phyloP scores from a whole-genome alignment of 495 filamentous ascomycete genomes.

The Paragyromitra xinjiangensis region DNA sequence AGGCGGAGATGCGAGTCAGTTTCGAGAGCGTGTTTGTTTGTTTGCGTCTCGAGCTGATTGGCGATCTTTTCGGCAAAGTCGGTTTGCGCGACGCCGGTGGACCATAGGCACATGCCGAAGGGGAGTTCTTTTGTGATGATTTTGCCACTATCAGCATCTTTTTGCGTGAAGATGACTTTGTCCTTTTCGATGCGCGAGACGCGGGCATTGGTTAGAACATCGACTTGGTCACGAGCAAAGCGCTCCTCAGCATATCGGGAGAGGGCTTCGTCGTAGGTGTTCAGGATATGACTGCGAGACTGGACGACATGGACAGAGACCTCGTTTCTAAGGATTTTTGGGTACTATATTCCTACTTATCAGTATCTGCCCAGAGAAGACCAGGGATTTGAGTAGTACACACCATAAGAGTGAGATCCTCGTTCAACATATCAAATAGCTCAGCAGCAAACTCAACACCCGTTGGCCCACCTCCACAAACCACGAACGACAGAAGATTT shows the following conservation, averaged over 20 bases:
- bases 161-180: slow-evolving; percentile 86
- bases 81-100: slow-evolving; percentile 91
- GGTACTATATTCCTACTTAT: slow-evolving; percentile 67
- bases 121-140: slow-evolving; percentile 88
- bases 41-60: slow-evolving; percentile 74
- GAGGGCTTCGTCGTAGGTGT: slow-evolving; percentile 96
- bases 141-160: slow-evolving; percentile 71
- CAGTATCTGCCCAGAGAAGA: neutral
- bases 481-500: slow-evolving; percentile 89
- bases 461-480: slow-evolving; percentile 94
- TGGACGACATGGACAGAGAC: slow-evolving; percentile 98
- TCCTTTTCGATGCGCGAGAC: slow-evolving; percentile 88
- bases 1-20: slow-evolving; percentile 94
- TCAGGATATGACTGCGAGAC: slow-evolving; percentile 90
- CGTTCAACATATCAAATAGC: slow-evolving; percentile 93
- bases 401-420: slow-evolving; percentile 74
- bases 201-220: slow-evolving; percentile 87
- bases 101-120: slow-evolving; percentile 97
- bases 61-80: slow-evolving; percentile 79
- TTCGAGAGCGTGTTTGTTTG: slow-evolving; percentile 89
- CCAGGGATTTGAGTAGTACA: neutral
- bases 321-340: slow-evolving; percentile 89
- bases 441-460: slow-evolving; percentile 94
- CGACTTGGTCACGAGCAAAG: slow-evolving; percentile 88
- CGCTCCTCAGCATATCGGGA: slow-evolving; percentile 90